Conservation (phyloP, 306 rosid genomes). For the Gleditsia sinensis region DNA sequence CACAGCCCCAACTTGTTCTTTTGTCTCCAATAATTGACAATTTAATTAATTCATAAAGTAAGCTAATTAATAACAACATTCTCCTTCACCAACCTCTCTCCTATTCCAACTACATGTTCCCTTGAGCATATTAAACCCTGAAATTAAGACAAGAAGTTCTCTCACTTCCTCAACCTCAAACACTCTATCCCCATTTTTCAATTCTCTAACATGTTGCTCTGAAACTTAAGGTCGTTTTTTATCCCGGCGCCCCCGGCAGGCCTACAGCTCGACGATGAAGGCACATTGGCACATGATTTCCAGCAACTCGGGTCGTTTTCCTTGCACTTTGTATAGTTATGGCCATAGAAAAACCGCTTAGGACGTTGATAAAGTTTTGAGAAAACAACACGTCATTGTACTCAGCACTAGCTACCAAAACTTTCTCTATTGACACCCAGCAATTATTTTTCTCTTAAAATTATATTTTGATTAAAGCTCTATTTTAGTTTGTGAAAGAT, state of each 20-base stretch:
- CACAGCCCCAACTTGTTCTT: not conserved
- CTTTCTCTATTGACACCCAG: slow-evolving; percentile 11
- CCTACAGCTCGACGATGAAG: slow-evolving; percentile 7
- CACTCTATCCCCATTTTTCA: not conserved
- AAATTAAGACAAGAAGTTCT: not conserved
- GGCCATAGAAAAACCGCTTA: not conserved
- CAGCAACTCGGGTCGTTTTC: not conserved
- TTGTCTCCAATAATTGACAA: slow-evolving; percentile 21
- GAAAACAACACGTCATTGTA: slow-evolving; percentile 17
- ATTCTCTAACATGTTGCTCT: not conserved
- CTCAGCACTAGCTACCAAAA: not conserved
- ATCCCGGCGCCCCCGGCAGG: slow-evolving; percentile 6
- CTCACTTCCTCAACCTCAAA: not conserved
- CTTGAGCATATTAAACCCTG: not conserved
- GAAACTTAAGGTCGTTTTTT: slow-evolving; percentile 11
- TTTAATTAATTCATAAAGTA: slow-evolving; percentile 4
- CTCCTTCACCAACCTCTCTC: not conserved
- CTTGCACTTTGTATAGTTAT: not conserved
- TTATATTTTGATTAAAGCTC: too few relatives aligned
- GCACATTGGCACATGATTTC: slow-evolving; percentile 21
- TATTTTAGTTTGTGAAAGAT: too few relatives aligned
- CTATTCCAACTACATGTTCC: not conserved
- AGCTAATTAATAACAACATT: slow-evolving; percentile 1
- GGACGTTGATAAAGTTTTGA: not conserved
- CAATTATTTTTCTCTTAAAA: not conserved